Evolutionary conservation across 495 filamentous ascomycete species (phyloP), one percentile per base, ranked within the genome.

Genomic region (Hypoxylon lienhwacheense): DNA sequence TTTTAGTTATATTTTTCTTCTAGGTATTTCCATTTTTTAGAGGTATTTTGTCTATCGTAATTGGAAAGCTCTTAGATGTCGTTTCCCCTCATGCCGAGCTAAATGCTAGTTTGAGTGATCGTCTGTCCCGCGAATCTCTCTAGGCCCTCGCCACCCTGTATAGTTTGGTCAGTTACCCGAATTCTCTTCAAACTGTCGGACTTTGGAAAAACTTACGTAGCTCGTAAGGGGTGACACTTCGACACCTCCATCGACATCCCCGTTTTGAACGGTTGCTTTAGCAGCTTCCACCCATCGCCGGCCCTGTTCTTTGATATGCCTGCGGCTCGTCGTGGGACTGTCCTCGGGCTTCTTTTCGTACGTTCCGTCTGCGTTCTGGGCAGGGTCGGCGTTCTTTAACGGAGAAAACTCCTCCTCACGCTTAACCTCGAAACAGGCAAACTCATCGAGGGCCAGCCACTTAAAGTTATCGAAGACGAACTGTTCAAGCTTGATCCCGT

Each of bases 381-480:
- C 91, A 16, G 91, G 91, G 58, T 77, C 81, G 16, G 89, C 95
- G 59, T 99, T 99, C 84, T 99, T 99, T 55, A 99, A 77, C 7
- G 93, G 92, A 36, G 92, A 97, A 76, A 99, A 99, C 73, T 99
- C 93, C 49, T 99, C 93, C 74, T 97, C 91, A 24, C 93, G 89
- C 66, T 84, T 88, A 21, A 99, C 93, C 73, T 99, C 93, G 76
- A 97, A 83, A 71, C 83, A 92, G 8, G 91, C 95, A 63, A 99
- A 97, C 73, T 92, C 90, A 34, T 85, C 78, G 52, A 99, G 77
- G 21, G 88, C 78, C 10, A 93, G 79, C 79, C 89, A 77, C 36
- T 95, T 92, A 80, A 99, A 99, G 61, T 93, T 90, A 70, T 99
- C 93, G 72, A 99, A 99, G 43, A 99, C 91, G 59, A 97, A 99